Conservation (phyloP, 306 rosid genomes). For the Potentilla sterilis region DNA sequence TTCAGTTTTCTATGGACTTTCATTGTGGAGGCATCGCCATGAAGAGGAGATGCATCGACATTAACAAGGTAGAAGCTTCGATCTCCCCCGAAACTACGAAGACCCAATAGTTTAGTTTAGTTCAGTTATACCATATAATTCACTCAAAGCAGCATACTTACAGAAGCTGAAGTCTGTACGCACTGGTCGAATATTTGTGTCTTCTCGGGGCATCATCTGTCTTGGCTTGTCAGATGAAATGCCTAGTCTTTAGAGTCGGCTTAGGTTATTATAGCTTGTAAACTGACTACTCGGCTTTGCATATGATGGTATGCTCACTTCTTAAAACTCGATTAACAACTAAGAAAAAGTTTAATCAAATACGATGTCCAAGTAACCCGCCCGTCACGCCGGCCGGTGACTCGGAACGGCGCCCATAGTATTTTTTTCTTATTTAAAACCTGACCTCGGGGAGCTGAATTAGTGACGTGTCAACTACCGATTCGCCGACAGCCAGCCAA, state of each 20-base stretch:
- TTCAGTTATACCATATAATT: neutral
- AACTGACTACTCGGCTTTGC: no score
- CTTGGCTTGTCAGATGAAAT: no score
- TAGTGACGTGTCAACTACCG: neutral
- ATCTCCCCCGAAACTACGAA: neutral
- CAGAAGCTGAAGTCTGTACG: neutral
- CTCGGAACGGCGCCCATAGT: conserved; percentile 5
- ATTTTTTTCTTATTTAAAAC: neutral
- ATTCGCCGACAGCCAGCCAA: conserved; percentile 23
- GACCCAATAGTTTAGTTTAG: neutral
- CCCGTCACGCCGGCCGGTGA: conserved; percentile 9
- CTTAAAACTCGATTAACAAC: no score
- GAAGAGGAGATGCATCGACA: neutral
- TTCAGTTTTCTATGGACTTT: neutral
- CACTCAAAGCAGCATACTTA: neutral
- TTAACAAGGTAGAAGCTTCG: neutral
- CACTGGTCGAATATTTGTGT: no score
- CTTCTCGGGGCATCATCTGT: no score
- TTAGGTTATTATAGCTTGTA: no score
- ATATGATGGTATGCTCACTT: no score
- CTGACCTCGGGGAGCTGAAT: no score
- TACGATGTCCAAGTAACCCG: neutral
- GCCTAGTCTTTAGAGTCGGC: no score
- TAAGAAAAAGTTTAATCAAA: no score
- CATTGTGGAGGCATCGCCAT: neutral